phyloP scores from a whole-genome alignment of 129 eudicot species.

The Artemisia annua region DNA sequence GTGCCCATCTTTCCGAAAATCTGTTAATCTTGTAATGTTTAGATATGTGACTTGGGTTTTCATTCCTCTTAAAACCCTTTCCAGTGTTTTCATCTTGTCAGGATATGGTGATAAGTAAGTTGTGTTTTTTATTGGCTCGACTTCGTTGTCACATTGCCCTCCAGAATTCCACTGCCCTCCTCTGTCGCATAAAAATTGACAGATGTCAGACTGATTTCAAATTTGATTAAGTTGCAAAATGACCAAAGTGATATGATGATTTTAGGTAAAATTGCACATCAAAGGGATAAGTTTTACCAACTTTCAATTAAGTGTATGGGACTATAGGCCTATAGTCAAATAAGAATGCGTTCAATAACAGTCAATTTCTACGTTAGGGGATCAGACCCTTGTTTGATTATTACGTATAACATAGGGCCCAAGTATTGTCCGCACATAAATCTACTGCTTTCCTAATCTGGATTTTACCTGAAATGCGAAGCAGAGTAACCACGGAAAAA shows the following conservation, averaged over 20 bases:
- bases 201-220: background rate
- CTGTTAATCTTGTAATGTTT: slow-evolving; percentile 78
- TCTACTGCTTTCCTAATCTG: background rate
- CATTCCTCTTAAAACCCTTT: slow-evolving; percentile 66
- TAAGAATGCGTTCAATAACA: no score
- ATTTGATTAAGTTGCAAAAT: background rate
- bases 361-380: no score
- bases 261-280: background rate
- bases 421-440: no score
- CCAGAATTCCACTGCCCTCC: slow-evolving; percentile 99
- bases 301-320: no score
- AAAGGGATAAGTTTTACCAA: no score
- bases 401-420: no score
- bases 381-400: no score
- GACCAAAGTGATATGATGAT: background rate
- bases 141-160: slow-evolving; percentile 80
- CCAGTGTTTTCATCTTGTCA: slow-evolving; percentile 70
- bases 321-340: no score
- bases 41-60: slow-evolving; percentile 63
- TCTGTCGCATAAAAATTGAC: slow-evolving; percentile 30
- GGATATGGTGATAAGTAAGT: slow-evolving; percentile 73
- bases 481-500: slow-evolving; percentile 53
- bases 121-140: slow-evolving; percentile 75
- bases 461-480: slow-evolving; percentile 49
- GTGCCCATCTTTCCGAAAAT: slow-evolving; percentile 88